Evolutionary conservation across 495 filamentous ascomycete genomes (phyloP), one percentile per base, ranked within the genome.

Genomic region (Talaromyces stipitatus): DNA sequence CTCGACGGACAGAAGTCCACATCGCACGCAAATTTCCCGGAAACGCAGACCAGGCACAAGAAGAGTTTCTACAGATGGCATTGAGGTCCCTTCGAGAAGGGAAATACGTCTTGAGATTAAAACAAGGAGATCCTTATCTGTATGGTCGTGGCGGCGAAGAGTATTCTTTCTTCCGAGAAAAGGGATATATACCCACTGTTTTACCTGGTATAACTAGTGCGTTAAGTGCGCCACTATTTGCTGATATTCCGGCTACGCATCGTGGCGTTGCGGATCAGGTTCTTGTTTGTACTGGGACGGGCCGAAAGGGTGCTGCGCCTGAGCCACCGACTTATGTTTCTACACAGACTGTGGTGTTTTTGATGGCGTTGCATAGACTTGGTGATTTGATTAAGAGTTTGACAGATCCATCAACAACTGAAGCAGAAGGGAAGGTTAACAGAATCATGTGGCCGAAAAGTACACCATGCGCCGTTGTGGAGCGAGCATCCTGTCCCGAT

Each of bases 21-120:
- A 97, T 97, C 64, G 94, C 94, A 7, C 87, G 91, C 60, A 98
- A 98, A 70, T 98, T 97, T 68, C 94, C 94, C 9, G 94, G 94
- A 11, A 97, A 97, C 62, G 94, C 94, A 32, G 94, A 98, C 60
- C 83, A 82, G 33, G 94, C 94, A 0, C 95, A 98, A 67, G 85
- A 89, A 58, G 94, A 98, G 69, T 83, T 98, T 14, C 81, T 96
- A n/a, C 73, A 80, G 30, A 77, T 90, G 63, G 94, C 90, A 0
- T 75, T 96, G 14, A 81, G 80, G 12, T 88, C 84, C 10, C 73
- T 92, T 20, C 74, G 80, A 32, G 78, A 78, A 3, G 95, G 95
- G 12, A 78, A 86, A 61, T 87, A 82, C 1, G 94, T 97, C 0
- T 78, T 98, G 22, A 80, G 94, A 5, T 75, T 98, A 23, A 98